Conservation (phyloP, 306 rosid species). For the Clitoria ternatea region DNA sequence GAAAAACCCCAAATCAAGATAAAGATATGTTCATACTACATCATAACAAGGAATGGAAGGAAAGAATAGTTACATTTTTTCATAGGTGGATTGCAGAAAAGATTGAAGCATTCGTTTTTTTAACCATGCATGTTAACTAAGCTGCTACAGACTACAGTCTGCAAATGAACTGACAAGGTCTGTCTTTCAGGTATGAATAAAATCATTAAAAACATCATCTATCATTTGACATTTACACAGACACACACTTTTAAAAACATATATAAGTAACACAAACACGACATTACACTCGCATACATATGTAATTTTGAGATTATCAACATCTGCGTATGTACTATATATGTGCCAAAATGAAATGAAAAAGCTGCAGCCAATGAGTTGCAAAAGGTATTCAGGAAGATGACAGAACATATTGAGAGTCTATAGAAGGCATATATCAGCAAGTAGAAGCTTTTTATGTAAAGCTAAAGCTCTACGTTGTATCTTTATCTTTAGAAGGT, state of each 20-base stretch:
- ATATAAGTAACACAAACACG: background rate
- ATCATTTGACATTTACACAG: background rate
- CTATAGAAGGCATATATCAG: background rate
- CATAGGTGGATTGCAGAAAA: background rate
- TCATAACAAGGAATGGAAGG: background rate
- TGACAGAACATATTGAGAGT: background rate
- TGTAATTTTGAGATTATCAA: no score
- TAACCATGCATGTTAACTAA: background rate
- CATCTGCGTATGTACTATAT: background rate
- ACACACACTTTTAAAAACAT: background rate
- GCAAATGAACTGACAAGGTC: slow-evolving; percentile 4
- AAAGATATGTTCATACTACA: background rate
- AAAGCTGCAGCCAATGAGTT: background rate
- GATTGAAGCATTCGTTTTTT: background rate
- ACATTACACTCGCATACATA: no score
- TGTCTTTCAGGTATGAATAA: background rate
- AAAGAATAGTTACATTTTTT: background rate
- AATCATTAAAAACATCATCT: background rate
- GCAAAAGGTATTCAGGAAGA: slow-evolving; percentile 3
- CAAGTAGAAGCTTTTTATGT: background rate
- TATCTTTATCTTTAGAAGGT: slow-evolving; percentile 2
- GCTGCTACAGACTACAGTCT: slow-evolving; percentile 10
- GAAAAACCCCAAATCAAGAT: background rate
- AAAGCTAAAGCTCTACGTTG: slow-evolving; percentile 3
- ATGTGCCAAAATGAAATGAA: background rate